phyloP scores from a whole-genome alignment of 2,329 filamentous ascomycete species.

The Didymosphaeria variabile region DNA sequence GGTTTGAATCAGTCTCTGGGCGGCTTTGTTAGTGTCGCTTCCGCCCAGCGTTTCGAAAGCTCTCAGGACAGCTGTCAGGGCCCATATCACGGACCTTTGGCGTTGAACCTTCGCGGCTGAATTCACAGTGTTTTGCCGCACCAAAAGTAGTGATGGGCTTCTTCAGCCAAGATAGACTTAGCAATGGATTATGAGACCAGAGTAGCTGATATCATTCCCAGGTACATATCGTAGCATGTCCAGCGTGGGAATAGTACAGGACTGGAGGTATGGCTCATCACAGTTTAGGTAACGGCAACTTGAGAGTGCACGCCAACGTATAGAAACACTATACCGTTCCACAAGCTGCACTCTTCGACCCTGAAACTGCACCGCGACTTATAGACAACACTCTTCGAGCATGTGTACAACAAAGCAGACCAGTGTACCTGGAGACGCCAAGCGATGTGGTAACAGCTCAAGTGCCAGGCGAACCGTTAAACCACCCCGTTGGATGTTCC shows the following conservation, averaged over 20 bases:
- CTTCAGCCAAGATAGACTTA: background rate
- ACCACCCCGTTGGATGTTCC: conserved; percentile 33
- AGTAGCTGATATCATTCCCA: conserved; percentile 5
- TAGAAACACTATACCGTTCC: conserved; percentile 59
- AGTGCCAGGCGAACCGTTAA: conserved; percentile 40
- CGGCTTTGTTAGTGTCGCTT: background rate
- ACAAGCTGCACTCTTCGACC: conserved; percentile 58
- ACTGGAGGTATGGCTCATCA: conserved; percentile 65
- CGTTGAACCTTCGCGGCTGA: background rate
- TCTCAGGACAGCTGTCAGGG: conserved; percentile 23
- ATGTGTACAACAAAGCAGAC: conserved; percentile 62
- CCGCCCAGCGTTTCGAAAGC: conserved; percentile 23
- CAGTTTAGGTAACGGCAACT: conserved; percentile 70
- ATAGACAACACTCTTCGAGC: conserved; percentile 62
- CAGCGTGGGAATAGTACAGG: conserved; percentile 54
- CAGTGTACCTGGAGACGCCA: conserved; percentile 66
- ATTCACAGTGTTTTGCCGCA: background rate
- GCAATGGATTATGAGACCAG: background rate
- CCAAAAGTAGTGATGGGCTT: background rate
- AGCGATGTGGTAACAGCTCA: conserved; percentile 59
- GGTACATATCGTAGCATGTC: conserved; percentile 65
- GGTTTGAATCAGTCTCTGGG: background rate
- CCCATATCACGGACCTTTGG: background rate
- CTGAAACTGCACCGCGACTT: conserved; percentile 55
- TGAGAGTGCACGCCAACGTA: conserved; percentile 61